These are phyloP conservation scores for Immersiporthe knoxdaviesiana DNA, from an alignment of 2,329 filamentous ascomycete species.

Conservation along the genomic window DNA sequence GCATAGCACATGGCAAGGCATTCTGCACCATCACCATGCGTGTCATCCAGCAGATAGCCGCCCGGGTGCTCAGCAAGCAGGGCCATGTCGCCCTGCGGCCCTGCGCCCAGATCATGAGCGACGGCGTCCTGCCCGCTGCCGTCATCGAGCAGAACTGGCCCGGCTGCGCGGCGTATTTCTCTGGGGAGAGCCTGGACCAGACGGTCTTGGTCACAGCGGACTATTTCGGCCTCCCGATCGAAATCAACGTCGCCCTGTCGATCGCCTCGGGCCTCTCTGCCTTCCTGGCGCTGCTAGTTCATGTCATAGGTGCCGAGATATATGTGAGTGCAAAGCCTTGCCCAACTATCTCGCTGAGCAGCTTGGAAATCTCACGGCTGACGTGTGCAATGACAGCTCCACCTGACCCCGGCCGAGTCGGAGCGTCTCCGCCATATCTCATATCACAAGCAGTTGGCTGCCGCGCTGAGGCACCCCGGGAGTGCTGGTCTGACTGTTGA, in stretches of 20 bases:
- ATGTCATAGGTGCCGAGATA: conserved; percentile 52
- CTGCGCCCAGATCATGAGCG: conserved; percentile 53
- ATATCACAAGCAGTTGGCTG: conserved; percentile 59
- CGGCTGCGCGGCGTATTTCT: conserved; percentile 46
- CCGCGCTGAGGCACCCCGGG: conserved; percentile 54
- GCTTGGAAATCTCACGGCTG: background rate
- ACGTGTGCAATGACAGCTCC: conserved; percentile 43
- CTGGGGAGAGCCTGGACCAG: conserved; percentile 34
- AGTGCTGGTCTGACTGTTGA: conserved; percentile 50
- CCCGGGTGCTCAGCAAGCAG: conserved; percentile 41
- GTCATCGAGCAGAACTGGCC: conserved; percentile 46
- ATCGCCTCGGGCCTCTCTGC: conserved; percentile 54
- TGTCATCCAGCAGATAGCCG: conserved; percentile 49
- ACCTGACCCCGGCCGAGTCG: conserved; percentile 56
- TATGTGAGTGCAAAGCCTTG: conserved; percentile 44
- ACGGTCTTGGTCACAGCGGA: conserved; percentile 40
- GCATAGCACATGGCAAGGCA: conserved; percentile 40
- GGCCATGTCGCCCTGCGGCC: conserved; percentile 38
- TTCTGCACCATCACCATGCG: conserved; percentile 56
- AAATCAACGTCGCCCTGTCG: conserved; percentile 48
- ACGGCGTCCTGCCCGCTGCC: conserved; percentile 39
- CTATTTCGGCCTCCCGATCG: conserved; percentile 36
- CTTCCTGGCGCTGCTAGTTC: conserved; percentile 57
- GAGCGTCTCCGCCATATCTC: conserved; percentile 58
- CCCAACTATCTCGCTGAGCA: too few species aligned